Evolutionary conservation across 768 basidiomycete genomes (phyloP).

Genomic region (Hemileccinum rubropunctum): DNA sequence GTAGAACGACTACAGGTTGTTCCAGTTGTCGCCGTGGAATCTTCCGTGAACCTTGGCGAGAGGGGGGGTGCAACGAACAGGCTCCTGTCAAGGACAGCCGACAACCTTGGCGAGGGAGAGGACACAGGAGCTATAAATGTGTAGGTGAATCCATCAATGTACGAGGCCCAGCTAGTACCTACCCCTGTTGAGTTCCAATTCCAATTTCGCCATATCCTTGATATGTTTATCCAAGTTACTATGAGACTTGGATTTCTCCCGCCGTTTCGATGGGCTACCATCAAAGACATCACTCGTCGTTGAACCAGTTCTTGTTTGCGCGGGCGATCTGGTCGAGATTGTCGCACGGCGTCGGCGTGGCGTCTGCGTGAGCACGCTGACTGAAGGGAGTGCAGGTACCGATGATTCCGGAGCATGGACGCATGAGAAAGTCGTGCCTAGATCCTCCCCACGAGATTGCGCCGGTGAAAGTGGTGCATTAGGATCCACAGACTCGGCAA

Average conservation of each 20-base stretch:
- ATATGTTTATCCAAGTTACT: constrained; percentile 67
- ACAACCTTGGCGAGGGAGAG: constrained; percentile 51
- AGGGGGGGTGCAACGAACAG: constrained; percentile 60
- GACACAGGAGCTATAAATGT: constrained; percentile 31
- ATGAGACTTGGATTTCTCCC: constrained; percentile 65
- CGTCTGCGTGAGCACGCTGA: constrained; percentile 27
- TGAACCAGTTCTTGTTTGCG: constrained; percentile 29
- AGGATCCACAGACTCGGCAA: constrained; percentile 36
- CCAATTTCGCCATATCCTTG: constrained; percentile 59
- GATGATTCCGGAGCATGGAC: constrained; percentile 19
- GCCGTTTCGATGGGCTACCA: constrained; percentile 58
- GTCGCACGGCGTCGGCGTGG: constrained; percentile 55
- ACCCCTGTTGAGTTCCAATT: constrained; percentile 66
- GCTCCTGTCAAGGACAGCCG: constrained; percentile 64
- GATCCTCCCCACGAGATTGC: constrained; percentile 9
- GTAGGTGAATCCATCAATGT: constrained; percentile 2
- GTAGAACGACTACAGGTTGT: constrained; percentile 7
- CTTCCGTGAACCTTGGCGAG: constrained; percentile 36
- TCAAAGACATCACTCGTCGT: constrained; percentile 34
- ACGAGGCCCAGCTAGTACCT: constrained; percentile 20
- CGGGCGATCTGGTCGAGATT: constrained; percentile 62
- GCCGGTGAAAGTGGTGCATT: constrained; percentile 23
- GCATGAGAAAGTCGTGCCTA: constrained; percentile 23
- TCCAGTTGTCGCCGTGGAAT: constrained; percentile 30
- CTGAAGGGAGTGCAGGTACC: constrained; percentile 17